Evolutionary conservation across 306 rosid genomes (phyloP).

Genomic region (Cotoneaster glaucophyllus): DNA sequence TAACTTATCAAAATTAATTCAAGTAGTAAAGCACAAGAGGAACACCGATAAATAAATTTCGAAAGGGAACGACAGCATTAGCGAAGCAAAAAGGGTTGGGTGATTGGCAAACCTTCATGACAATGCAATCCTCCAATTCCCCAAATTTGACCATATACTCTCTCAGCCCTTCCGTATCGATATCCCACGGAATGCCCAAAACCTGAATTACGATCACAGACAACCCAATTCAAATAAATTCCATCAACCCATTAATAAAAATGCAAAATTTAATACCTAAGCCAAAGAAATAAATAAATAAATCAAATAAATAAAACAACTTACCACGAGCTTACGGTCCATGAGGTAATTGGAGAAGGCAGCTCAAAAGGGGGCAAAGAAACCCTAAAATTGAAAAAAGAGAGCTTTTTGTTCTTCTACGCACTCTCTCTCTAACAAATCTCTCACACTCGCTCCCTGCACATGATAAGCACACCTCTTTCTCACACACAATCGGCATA

Average conservation of each 20-base stretch:
- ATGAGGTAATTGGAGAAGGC: slow-evolving; percentile 22
- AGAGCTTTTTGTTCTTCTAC: slow-evolving; percentile 37
- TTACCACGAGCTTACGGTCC: slow-evolving; percentile 96
- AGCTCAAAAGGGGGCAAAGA: slow-evolving; percentile 19
- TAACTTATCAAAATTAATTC: background rate
- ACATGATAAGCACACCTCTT: slow-evolving; percentile 78
- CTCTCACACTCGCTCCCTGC: slow-evolving; percentile 93
- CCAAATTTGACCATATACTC: slow-evolving; percentile 84
- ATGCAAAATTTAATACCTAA: background rate
- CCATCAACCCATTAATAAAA: background rate
- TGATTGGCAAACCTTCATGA: slow-evolving; percentile 62
- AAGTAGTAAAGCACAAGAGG: background rate
- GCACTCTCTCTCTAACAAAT: slow-evolving; percentile 67
- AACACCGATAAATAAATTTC: background rate
- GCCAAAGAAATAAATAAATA: background rate
- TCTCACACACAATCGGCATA: slow-evolving; percentile 71
- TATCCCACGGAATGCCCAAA: slow-evolving; percentile 74
- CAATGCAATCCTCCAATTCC: slow-evolving; percentile 82
- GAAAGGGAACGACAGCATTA: background rate
- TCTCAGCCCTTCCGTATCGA: slow-evolving; percentile 71
- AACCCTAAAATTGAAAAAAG: slow-evolving; percentile 34
- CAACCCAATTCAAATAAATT: background rate
- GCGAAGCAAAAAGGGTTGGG: background rate
- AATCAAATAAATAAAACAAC: slow-evolving; percentile 4
- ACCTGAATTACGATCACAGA: slow-evolving; percentile 37